Conservation (phyloP, 495 filamentous ascomycete genomes). For the Aspergillus nidulans region DNA sequence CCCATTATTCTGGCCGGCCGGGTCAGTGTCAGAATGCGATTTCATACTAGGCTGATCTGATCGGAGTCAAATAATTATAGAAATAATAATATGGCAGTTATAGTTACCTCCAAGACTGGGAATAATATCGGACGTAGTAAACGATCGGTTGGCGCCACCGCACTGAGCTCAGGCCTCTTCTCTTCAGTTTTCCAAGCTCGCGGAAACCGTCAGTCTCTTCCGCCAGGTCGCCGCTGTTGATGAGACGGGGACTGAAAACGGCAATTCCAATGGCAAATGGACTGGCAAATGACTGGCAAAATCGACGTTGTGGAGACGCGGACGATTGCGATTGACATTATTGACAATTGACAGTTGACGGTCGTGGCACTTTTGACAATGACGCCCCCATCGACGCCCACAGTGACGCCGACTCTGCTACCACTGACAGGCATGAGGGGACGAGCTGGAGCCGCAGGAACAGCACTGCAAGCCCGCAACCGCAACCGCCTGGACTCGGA, state of each 20-base stretch:
- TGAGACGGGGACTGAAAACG: not conserved
- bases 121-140: not conserved
- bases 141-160: not conserved
- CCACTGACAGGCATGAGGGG: not conserved
- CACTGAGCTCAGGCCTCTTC: not conserved
- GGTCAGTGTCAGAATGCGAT: not conserved
- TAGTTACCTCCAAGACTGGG: not conserved
- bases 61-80: too few relatives aligned
- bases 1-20: not conserved
- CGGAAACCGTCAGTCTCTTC: not conserved
- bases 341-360: not conserved
- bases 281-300: too few relatives aligned
- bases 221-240: not conserved
- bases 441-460: not conserved
- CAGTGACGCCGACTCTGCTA: too few relatives aligned
- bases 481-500: not conserved
- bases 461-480: not conserved
- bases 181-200: not conserved
- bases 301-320: not conserved
- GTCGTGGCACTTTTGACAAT: too few relatives aligned
- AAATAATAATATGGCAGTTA: not conserved
- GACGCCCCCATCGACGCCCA: too few relatives aligned
- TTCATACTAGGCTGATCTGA: not conserved
- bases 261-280: not conserved
- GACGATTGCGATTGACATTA: not conserved